Evolutionary conservation across 139 green algal species (phyloP).

Genomic region (Ettlia oleoabundans): DNA sequence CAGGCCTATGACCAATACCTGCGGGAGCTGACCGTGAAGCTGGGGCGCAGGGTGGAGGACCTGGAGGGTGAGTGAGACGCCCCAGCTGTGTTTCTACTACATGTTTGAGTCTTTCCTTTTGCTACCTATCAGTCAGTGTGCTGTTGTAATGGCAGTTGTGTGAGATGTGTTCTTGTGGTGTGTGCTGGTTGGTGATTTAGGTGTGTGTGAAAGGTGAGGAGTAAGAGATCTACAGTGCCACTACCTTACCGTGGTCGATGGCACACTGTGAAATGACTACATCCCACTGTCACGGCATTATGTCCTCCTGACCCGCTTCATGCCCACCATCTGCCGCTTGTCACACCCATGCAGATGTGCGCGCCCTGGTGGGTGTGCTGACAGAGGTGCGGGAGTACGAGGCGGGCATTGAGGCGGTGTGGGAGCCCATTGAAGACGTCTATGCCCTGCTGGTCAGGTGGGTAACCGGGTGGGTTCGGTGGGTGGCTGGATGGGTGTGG

Average conservation of each 20-base stretch:
- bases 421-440: constrained; percentile 94
- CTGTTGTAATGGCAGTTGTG: too few relatives aligned
- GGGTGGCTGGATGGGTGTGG: neutral
- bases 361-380: constrained; percentile 81
- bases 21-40: constrained; percentile 83
- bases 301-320: constrained; percentile 66
- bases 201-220: too few relatives aligned
- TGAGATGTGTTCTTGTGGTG: too few relatives aligned
- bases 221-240: too few relatives aligned
- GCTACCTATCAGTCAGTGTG: neutral
- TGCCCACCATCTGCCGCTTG: neutral
- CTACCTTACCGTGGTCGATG: too few relatives aligned
- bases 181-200: too few relatives aligned
- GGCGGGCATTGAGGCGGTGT: constrained; percentile 84
- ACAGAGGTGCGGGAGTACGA: constrained; percentile 83
- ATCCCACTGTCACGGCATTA: too few relatives aligned
- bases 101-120: neutral
- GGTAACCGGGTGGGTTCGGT: neutral
- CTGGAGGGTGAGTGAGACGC: constrained; percentile 27
- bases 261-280: too few relatives aligned
- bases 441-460: constrained; percentile 83
- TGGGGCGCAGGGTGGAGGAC: constrained; percentile 73
- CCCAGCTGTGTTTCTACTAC: constrained; percentile 64
- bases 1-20: constrained; percentile 87
- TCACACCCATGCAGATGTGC: constrained; percentile 57